Evolutionary conservation across 768 basidiomycete genomes (phyloP), one percentile per base, ranked within the genome.

Genomic region (Pisolithus marmoratus): DNA sequence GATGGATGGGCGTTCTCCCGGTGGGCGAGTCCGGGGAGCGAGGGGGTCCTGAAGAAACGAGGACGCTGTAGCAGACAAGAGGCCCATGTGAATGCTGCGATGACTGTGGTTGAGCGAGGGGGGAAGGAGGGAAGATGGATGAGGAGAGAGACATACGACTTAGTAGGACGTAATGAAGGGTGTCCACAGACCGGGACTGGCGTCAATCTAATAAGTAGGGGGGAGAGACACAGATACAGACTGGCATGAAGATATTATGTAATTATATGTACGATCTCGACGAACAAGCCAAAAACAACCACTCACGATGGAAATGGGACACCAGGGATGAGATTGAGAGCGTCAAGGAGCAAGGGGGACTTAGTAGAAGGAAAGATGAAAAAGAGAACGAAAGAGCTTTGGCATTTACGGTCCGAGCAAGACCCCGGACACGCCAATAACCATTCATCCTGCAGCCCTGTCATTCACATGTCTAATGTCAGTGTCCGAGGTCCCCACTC

Each of bases 1-100:
- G 34, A 73, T 59, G 23, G 74, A 65, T 11, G 72, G 69, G 42
- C 68, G 69, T 50, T 65, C 63, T 20, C 62, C 49, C 45, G 65
- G 60, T 14, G 70, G 65, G 67, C 71, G 70, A 45, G 65, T 50
- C 31, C 62, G 59, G 43, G 43, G n/a, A 41, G 60, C 53, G 36
- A 50, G 56, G 49, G 53, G 38, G 44, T 63, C 60, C 52, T 72
- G 68, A 50, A 61, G 51, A 56, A 56, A 67, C 19, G 55, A 46
- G 48, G 64, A 61, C 5, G 60, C 45, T 46, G 73, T 65, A 40
- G 64, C 63, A 26, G 71, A 63, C 8, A 69, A 59, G 50, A 66
- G 63, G 57, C 69, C 68, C 70, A 71, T 71, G 53, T 52, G n/a
- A 54, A 54, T 50, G 54, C 40, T 51, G 53, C 38, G 53, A 43